Base-by-base conservation (phyloP, 2,329 filamentous ascomycete species). In the Xylaria polymorpha region DNA sequence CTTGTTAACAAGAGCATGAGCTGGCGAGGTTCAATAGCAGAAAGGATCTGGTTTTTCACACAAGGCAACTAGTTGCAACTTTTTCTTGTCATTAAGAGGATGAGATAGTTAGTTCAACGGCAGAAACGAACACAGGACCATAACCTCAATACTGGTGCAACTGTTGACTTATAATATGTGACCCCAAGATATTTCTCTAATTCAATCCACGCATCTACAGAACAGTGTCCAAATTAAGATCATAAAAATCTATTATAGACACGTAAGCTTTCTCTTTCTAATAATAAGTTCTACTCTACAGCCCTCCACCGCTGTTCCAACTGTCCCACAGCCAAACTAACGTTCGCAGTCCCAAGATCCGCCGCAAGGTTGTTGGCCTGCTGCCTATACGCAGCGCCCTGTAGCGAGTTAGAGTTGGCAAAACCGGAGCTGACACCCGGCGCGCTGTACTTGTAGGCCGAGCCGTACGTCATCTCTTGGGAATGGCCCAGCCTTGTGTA, bases 231-330 rank as follows among this genome's bases (percentile, higher is more conserved):
- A 39, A 50, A 39, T 29, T 1, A 46, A 20, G 1, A 9, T 46
- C 6, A 20, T 46, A 20, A 20, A 10, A n/a, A 7, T 7, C 2
- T 25, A 41, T 3, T 9, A 37, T 37, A 37, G 10, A 37, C 10
- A 37, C 10, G 7, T 37, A 37, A 37, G 22, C 5, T 25, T 7
- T 4, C 4, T 29, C 25, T 29, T 29, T 29, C 25, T 29, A 29
- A 29, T 29, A 29, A 2, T 4, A 29, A 29, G 25, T 4, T 29
- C 55, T 69, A 80, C 68, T 82, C 81, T 56, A 80, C 79, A 56
- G 76, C 74, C 63, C 71, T 78, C 80, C 80, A 82, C 46, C 74
- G 67, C 61, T 74, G 69, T 69, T 81, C 79, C 56, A 82, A 60
- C 67, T 77, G 67, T 8, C 61, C 66, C n/a, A 80, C 64, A 43